Conservation (phyloP, 192 early-diverging fungal species). For the Linnemannia schmuckeri region DNA sequence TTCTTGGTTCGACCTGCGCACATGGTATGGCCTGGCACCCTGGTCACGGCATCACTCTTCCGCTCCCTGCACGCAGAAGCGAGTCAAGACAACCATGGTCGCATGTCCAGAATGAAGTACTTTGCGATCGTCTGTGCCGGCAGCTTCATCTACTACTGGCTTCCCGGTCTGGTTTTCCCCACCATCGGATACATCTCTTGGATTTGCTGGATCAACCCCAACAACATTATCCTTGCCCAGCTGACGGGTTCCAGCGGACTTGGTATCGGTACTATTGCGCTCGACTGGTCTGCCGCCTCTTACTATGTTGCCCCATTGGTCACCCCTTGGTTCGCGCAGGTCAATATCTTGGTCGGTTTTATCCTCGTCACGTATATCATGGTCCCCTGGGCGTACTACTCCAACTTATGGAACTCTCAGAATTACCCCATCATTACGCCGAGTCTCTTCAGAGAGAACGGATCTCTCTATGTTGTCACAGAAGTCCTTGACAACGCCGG, state of each 20-base stretch:
- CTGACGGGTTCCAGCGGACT: constrained; percentile 60
- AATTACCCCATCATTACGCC: constrained; percentile 51
- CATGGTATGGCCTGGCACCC: constrained; percentile 87
- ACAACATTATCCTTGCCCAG: constrained; percentile 56
- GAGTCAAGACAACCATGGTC: constrained; percentile 14
- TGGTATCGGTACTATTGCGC: constrained; percentile 64
- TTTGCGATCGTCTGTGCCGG: constrained; percentile 64
- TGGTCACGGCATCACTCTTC: constrained; percentile 81
- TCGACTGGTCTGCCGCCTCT: constrained; percentile 70
- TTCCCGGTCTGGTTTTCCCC: constrained; percentile 67
- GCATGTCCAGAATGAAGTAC: constrained; percentile 63
- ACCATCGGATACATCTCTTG: constrained; percentile 60
- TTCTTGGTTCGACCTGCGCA: constrained; percentile 83
- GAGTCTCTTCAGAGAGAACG: constrained; percentile 40
- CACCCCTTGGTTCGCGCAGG: constrained; percentile 58
- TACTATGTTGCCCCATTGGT: constrained; percentile 58
- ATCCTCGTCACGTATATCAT: constrained; percentile 64
- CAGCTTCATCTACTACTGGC: constrained; percentile 67
- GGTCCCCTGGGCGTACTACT: constrained; percentile 61
- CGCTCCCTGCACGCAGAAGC: constrained; percentile 72
- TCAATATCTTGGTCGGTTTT: constrained; percentile 63
- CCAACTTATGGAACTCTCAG: constrained; percentile 59
- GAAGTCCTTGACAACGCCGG: constrained; percentile 36
- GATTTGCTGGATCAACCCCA: constrained; percentile 63
- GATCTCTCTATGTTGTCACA: constrained; percentile 48